Evolutionary conservation across 1,139 yeast species (phyloP).

Genomic region (Candida sp.): DNA sequence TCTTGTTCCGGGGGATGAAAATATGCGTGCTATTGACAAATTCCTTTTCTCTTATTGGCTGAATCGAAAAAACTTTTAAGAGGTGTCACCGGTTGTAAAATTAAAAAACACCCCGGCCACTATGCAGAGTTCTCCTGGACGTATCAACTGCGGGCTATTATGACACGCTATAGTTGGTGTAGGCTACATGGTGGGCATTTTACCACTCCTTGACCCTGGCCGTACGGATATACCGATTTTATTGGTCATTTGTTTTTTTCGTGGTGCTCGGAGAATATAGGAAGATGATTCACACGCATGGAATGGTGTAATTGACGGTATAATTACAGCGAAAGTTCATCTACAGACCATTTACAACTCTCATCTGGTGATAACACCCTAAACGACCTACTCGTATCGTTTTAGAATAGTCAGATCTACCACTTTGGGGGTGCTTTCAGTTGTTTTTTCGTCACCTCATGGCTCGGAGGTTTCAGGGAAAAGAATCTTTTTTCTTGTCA

Average conservation of each 20-base stretch:
- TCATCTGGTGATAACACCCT: neutral
- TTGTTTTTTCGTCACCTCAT: neutral
- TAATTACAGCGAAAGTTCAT: neutral
- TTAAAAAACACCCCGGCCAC: neutral
- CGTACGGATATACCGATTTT: neutral
- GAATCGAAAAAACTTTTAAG: neutral
- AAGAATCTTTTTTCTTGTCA: neutral
- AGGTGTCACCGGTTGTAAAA: neutral
- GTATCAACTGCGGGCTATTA: too few species aligned
- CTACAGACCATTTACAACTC: neutral
- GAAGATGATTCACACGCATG: neutral
- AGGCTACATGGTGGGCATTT: neutral
- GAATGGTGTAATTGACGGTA: neutral
- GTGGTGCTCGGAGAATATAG: neutral
- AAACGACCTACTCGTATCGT: neutral
- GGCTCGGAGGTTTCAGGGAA: slow-evolving; percentile 1
- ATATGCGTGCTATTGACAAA: slow-evolving; percentile 10
- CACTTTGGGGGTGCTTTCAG: neutral
- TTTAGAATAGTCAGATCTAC: neutral
- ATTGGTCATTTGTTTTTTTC: neutral
- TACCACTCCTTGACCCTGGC: neutral
- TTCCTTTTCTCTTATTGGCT: slow-evolving; percentile 11
- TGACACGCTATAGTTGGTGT: neutral
- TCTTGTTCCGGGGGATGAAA: slow-evolving; percentile 5
- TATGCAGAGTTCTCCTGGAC: too few species aligned